phyloP scores from a whole-genome alignment of 2,329 filamentous ascomycete species.

The Pseudogymnoascus sp. region DNA sequence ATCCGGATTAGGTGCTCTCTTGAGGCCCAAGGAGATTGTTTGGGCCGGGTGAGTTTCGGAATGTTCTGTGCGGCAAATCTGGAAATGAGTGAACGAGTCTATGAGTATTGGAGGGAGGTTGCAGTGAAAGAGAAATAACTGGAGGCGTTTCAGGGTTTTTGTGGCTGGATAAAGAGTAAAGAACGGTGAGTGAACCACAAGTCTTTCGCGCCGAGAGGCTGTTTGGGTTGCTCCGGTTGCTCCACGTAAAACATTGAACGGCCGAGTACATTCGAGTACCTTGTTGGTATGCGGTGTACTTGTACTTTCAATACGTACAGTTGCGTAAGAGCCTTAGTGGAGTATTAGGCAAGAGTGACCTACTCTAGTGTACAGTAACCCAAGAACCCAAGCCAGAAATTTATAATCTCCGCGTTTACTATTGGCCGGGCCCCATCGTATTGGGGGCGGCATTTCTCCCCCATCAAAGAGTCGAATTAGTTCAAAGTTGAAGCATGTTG shows the following conservation, averaged over 20 bases:
- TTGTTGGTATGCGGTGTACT: conserved; percentile 2
- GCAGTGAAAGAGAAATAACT: neutral
- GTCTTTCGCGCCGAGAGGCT: neutral
- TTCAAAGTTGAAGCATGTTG: neutral
- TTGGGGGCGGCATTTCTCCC: neutral
- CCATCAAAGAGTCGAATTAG: neutral
- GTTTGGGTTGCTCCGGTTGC: neutral
- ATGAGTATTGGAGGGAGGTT: neutral
- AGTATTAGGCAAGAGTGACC: conserved; percentile 8
- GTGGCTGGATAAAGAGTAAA: neutral
- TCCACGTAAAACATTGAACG: conserved; percentile 5
- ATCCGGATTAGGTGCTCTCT: neutral
- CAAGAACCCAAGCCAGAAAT: neutral
- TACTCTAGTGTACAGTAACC: neutral
- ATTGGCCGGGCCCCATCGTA: neutral
- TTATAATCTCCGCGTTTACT: neutral
- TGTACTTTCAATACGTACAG: neutral
- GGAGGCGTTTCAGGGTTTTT: neutral
- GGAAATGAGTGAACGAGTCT: neutral
- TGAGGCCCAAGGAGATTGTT: neutral
- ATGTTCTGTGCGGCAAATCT: neutral
- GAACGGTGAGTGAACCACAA: conserved; percentile 7
- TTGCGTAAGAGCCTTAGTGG: conserved; percentile 7
- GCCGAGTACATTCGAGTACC: conserved; percentile 5
- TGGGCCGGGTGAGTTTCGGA: neutral